These are phyloP conservation scores for Volvariella volvacea DNA, from an alignment of 1,284 basidiomycete genomes.

Conservation along the genomic window DNA sequence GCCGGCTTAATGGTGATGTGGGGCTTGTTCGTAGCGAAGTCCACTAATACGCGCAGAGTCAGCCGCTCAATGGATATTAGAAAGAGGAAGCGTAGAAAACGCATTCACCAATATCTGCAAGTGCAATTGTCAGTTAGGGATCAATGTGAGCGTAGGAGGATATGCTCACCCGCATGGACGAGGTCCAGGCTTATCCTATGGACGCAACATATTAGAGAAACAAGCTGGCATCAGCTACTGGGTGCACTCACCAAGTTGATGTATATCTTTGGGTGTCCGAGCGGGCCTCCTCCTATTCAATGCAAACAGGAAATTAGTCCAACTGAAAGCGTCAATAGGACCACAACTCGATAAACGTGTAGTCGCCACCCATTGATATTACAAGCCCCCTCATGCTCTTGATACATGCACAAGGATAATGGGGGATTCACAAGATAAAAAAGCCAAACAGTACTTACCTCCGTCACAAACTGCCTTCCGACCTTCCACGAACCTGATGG, in stretches of 20 bases:
- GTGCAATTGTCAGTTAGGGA: conserved; percentile 7
- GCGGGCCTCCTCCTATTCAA: conserved; percentile 79
- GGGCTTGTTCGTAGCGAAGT: conserved; percentile 61
- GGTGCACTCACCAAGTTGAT: conserved; percentile 77
- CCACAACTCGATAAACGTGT: too few relatives aligned
- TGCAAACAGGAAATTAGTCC: too few relatives aligned
- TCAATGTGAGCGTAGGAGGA: conserved; percentile 8
- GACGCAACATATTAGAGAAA: conserved; percentile 9
- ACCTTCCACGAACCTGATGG: conserved; percentile 74
- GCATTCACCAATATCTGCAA: conserved; percentile 74
- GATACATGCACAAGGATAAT: too few relatives aligned
- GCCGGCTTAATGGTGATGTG: conserved; percentile 32
- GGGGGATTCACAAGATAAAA: too few relatives aligned
- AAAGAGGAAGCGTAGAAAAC: conserved; percentile 2
- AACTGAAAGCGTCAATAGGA: conserved; percentile 4
- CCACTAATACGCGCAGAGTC: conserved; percentile 48
- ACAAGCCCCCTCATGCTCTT: too few relatives aligned
- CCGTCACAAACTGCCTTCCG: conserved; percentile 91
- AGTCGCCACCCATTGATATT: too few relatives aligned
- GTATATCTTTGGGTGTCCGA: conserved; percentile 95
- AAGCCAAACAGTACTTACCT: conserved; percentile 66
- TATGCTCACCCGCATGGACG: conserved; percentile 69
- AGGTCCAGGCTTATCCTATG: conserved; percentile 69
- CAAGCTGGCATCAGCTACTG: background rate
- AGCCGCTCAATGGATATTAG: background rate